Percentiles rank a stretch among this genome's conserved stretches.
These are phyloP conservation scores for Carallia pectinifolia DNA, from an alignment of 345 rosid species.

Conservation along the genomic window DNA sequence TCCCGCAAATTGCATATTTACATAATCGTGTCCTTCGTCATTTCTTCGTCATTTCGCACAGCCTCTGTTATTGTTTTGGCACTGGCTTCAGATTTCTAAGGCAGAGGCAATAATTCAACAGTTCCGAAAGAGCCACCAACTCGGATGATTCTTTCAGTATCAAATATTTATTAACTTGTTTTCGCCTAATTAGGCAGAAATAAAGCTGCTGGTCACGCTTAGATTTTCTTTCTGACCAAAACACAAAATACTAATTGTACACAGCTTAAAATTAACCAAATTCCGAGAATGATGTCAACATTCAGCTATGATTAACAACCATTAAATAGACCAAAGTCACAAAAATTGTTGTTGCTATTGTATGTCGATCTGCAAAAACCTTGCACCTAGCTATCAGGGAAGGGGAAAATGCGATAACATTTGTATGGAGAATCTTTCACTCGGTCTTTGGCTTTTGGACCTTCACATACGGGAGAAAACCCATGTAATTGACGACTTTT, in stretches of 20 bases:
- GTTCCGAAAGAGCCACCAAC: no score
- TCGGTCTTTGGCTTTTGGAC: conserved; percentile 62
- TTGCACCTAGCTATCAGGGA: not conserved
- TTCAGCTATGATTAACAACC: conserved; percentile 20
- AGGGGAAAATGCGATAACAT: not conserved
- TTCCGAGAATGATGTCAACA: conserved; percentile 1
- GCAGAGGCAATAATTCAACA: no score
- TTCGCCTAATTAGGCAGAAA: no score
- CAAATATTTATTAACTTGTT: no score
- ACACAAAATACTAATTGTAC: conserved; percentile 11
- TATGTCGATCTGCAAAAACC: conserved; percentile 13
- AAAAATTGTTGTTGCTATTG: conserved; percentile 3
- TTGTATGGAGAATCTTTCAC: conserved; percentile 8
- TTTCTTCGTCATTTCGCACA: no score
- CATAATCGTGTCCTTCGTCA: no score
- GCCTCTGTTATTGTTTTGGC: no score
- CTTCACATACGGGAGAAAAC: conserved; percentile 76
- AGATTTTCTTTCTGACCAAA: conserved; percentile 1
- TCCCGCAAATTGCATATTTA: no score
- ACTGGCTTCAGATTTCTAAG: no score
- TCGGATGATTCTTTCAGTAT: no score
- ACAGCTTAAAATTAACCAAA: conserved; percentile 17
- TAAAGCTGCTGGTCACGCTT: not conserved
- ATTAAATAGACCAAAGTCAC: not conserved
- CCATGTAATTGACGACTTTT: conserved; percentile 48